These are phyloP conservation scores for Chaetoscypha palmicola DNA, from an alignment of 2,329 filamentous ascomycete genomes.

Conservation along the genomic window DNA sequence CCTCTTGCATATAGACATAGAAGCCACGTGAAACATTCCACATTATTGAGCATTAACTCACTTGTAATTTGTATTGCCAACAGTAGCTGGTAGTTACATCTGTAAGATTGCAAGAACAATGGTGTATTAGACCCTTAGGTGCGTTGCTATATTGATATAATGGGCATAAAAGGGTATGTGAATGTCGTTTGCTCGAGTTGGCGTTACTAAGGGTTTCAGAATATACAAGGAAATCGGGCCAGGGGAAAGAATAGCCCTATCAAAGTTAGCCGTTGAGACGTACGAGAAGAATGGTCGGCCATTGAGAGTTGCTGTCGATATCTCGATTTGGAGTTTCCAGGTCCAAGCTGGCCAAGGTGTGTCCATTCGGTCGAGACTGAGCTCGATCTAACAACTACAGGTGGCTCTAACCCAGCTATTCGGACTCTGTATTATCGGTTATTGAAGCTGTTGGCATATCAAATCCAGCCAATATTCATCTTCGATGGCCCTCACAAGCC, in stretches of 20 bases:
- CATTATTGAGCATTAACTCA: neutral
- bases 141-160: conserved; percentile 27
- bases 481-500: conserved; percentile 86
- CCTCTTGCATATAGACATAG: neutral
- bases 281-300: conserved; percentile 64
- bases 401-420: conserved; percentile 82
- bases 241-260: conserved; percentile 71
- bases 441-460: conserved; percentile 64
- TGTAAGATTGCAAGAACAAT: too few species aligned
- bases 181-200: neutral
- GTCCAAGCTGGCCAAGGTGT: conserved; percentile 70
- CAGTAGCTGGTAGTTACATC: too few species aligned
- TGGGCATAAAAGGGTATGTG: conserved; percentile 61
- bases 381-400: conserved; percentile 33
- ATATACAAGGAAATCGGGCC: conserved; percentile 86
- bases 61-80: too few species aligned
- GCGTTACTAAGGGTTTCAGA: conserved; percentile 40
- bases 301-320: conserved; percentile 82
- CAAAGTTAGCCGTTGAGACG: conserved; percentile 73
- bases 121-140: neutral
- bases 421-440: conserved; percentile 91
- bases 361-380: conserved; percentile 7
- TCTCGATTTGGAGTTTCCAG: conserved; percentile 97
- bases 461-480: conserved; percentile 83
- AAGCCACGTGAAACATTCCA: neutral